Conservation (phyloP, 345 rosid species). For the Gynandropsis gynandra region DNA sequence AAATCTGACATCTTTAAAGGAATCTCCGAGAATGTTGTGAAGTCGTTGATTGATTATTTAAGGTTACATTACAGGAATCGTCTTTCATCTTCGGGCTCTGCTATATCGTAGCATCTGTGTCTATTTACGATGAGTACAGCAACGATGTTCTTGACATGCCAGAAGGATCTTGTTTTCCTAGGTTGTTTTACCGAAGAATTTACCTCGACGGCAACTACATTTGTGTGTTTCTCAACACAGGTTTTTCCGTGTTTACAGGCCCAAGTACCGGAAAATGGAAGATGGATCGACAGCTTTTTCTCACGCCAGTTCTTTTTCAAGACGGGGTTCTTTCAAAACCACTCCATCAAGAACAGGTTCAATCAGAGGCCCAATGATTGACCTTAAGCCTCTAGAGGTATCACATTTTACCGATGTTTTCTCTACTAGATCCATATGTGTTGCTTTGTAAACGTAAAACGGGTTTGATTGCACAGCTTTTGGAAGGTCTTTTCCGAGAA, state of each 20-base stretch:
- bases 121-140: constrained; percentile 94
- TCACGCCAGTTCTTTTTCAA: constrained; percentile 34
- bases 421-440: not conserved
- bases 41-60: no score
- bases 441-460: not conserved
- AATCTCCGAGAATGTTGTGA: no score
- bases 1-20: no score
- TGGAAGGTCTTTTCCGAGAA: constrained; percentile 53
- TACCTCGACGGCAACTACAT: not conserved
- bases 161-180: constrained; percentile 92
- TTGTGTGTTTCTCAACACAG: not conserved
- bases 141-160: constrained; percentile 82
- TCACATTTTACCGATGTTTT: not conserved
- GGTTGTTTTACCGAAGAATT: constrained; percentile 23
- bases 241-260: constrained; percentile 30
- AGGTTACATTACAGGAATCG: constrained; percentile 40
- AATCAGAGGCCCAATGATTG: constrained; percentile 42
- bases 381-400: constrained; percentile 82
- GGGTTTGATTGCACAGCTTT: constrained; percentile 37
- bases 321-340: constrained; percentile 41
- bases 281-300: constrained; percentile 32
- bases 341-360: constrained; percentile 42
- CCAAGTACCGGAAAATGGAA: constrained; percentile 30
- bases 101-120: constrained; percentile 64
- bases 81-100: constrained; percentile 86